These are phyloP conservation scores for Fusarium chuoi DNA, from an alignment of 2,329 filamentous ascomycete species.

Conservation along the genomic window DNA sequence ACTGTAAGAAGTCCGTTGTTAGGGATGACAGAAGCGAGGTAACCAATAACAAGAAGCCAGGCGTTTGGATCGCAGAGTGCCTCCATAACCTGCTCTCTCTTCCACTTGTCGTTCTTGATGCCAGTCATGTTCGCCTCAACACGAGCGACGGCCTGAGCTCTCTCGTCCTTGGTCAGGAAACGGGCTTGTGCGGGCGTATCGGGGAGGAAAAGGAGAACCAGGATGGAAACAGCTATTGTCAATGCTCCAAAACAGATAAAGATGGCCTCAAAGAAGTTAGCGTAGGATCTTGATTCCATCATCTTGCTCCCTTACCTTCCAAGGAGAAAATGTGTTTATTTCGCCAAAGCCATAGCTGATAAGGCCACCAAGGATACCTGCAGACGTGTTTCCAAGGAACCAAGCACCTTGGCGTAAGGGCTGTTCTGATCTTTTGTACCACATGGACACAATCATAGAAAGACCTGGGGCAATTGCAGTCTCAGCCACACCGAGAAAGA, in stretches of 20 bases:
- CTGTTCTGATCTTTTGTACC: not conserved
- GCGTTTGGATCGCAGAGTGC: not conserved
- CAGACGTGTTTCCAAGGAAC: not conserved
- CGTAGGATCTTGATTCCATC: too few species aligned
- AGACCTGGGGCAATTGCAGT: not conserved
- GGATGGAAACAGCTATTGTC: not conserved
- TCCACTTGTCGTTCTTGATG: not conserved
- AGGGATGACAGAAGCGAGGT: not conserved
- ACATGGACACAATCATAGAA: not conserved
- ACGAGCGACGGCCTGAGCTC: not conserved
- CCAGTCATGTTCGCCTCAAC: slow-evolving; percentile 5
- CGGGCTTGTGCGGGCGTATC: not conserved
- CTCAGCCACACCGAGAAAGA: not conserved
- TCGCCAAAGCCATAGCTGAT: not conserved
- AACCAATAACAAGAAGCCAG: not conserved
- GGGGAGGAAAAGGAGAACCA: not conserved
- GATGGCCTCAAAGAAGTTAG: not conserved
- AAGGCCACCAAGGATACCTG: not conserved
- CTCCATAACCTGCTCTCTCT: not conserved
- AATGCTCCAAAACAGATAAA: not conserved
- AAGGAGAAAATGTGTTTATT: not conserved
- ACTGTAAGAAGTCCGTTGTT: not conserved
- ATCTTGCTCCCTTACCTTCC: too few species aligned
- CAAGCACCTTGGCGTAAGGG: not conserved
- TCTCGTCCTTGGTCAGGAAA: slow-evolving; percentile 3